A percentile compares a stretch with the other conserved stretches of the same genome.
phyloP scores from a whole-genome alignment of 1,139 yeast species.

The Lodderomyces oxycetoniae region DNA sequence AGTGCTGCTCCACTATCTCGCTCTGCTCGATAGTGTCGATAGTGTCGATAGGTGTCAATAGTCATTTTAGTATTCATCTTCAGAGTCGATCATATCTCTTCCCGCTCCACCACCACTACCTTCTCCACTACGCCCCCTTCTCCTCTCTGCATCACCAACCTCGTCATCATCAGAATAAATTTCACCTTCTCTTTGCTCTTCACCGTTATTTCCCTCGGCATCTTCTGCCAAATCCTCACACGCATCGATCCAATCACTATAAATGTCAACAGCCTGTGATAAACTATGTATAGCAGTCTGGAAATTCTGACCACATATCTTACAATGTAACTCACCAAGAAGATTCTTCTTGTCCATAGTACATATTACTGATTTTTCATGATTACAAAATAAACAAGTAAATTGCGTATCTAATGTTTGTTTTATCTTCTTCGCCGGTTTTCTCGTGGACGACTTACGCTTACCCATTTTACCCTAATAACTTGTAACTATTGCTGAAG shows the following conservation, averaged over 20 bases:
- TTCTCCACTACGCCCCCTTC: conserved; percentile 3
- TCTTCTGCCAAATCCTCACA: conserved; percentile 92
- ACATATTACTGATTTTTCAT: conserved; percentile 87
- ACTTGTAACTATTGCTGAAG: neutral
- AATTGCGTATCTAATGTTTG: conserved; percentile 81
- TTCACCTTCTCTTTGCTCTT: conserved; percentile 19
- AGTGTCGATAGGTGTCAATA: too few relatives aligned
- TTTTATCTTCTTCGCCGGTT: conserved; percentile 74
- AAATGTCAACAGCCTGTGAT: conserved; percentile 88
- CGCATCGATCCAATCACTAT: conserved; percentile 98
- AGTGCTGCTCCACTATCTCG: too few relatives aligned
- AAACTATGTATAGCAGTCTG: conserved; percentile 82
- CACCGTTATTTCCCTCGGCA: conserved; percentile 26
- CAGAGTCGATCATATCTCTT: conserved; percentile 22
- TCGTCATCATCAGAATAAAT: conserved; percentile 40
- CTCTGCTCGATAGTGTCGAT: too few relatives aligned
- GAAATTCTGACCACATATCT: conserved; percentile 91
- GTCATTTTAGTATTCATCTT: conserved; percentile 23
- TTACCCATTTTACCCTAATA: conserved; percentile 56
- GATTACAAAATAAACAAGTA: conserved; percentile 92
- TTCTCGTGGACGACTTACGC: conserved; percentile 82
- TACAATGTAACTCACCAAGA: conserved; percentile 82
- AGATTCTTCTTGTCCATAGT: conserved; percentile 82
- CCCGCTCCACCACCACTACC: neutral
- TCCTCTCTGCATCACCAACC: neutral